phyloP scores from a whole-genome alignment of 495 filamentous ascomycete genomes.

The Penicillium coprophilum region DNA sequence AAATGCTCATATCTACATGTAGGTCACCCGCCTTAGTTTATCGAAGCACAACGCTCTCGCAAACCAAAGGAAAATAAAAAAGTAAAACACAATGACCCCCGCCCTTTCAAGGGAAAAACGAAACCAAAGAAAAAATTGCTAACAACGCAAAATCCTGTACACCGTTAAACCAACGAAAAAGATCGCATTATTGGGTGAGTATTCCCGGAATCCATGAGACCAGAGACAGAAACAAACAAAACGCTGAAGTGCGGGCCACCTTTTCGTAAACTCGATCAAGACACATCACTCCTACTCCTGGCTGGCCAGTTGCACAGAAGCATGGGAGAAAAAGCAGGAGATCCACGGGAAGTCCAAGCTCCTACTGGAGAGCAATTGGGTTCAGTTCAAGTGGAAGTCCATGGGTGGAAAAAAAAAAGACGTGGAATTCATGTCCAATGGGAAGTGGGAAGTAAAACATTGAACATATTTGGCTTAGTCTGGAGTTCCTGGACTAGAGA shows the following conservation, averaged over 20 bases:
- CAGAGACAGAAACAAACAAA: conserved; percentile 27
- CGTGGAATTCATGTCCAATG: conserved; percentile 20
- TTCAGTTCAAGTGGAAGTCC: conserved; percentile 18
- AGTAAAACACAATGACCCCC: conserved; percentile 23
- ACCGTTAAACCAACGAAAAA: conserved; percentile 28
- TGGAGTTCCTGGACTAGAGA: conserved; percentile 15
- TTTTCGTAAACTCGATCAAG: conserved; percentile 30
- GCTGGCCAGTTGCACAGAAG: conserved; percentile 32
- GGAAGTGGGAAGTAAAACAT: conserved; percentile 17
- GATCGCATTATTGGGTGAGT: conserved; percentile 16
- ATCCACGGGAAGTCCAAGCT: conserved; percentile 13
- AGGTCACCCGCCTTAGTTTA: conserved; percentile 42
- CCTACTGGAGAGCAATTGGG: not conserved
- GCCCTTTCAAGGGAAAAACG: conserved; percentile 7
- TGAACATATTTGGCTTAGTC: conserved; percentile 12
- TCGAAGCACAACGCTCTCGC: conserved; percentile 38
- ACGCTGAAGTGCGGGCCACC: conserved; percentile 34
- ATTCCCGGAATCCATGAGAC: conserved; percentile 25
- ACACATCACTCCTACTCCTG: conserved; percentile 30
- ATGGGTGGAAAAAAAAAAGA: conserved; percentile 13
- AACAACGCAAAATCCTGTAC: conserved; percentile 33
- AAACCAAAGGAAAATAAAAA: conserved; percentile 29
- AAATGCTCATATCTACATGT: conserved; percentile 53
- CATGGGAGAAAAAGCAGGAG: conserved; percentile 21
- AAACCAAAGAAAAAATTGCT: conserved; percentile 21